Base-by-base conservation (phyloP, 2,329 filamentous ascomycete genomes). In the Phialophora tarda region DNA sequence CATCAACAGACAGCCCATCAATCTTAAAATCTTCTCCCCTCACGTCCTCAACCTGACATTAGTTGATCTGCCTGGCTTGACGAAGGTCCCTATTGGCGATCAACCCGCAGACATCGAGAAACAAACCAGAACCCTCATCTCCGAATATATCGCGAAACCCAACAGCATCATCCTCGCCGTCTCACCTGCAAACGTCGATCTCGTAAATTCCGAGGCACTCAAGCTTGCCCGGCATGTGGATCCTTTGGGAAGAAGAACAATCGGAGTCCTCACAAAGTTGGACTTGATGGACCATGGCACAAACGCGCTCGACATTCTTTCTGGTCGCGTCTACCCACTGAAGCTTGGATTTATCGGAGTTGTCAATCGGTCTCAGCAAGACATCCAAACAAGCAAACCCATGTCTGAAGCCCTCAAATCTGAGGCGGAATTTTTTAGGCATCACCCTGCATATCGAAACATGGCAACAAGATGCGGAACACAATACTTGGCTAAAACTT, bases 241-340 rank as follows among this genome's bases (percentile, higher is more conserved):
- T 79, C 91, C 95, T 1, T 89, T 97, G 78, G 95, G 95, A 70
- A 89, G 92, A 78, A 88, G 95, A 77, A 99, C 95, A 23, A 98
- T 99, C 76, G 95, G 95, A 75, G 94, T 99, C 64, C 85, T 99
- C 67, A 98, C 95, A 67, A 99, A 99, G 82, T 84, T 99, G 71
- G 95, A 99, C 77, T 83, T 99, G 65, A 99, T 99, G 95, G 95
- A 99, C 76, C 94, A 99, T 76, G 95, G 95, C 69, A 99, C 95
- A 64, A 98, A 99, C 75, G 95, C 95, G 17, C 85, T 99, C 73
- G 95, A 99, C 75, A 99, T 99, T 73, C 85, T 99, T n/a, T 96
- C 94, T 6, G 95, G 95, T 3, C 89, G 95, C 28, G 95, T 99
- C 2, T 99, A 99, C 78, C 95, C 95, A 8, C 79, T 99, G 73